Evolutionary conservation across 257 asterid species (phyloP), one percentile per base, ranked within the genome.

Genomic region (Oldenlandia corymbosa): DNA sequence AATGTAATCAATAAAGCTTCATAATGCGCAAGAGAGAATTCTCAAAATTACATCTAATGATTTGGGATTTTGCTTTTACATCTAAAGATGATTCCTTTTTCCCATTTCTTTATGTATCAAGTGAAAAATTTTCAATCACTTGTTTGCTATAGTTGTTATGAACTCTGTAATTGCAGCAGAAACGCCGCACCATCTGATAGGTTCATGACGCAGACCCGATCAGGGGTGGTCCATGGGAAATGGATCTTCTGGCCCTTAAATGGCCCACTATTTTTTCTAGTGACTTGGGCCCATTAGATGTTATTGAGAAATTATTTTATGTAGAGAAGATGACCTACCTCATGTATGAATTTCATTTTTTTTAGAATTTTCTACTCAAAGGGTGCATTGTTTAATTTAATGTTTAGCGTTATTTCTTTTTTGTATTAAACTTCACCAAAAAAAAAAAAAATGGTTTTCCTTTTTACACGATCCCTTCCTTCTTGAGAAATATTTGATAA

Each of bases 221-320:
- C 28, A 41, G 16, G n/a, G 50, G 50, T 46, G 71, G 71, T 57
- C 65, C 41, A 56, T 16, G 16, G 49, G n/a, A 18, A 61, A 52
- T 67, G 82, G 80, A 78, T 75, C 70, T 72, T 68, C 26, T 65
- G 83, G 90, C 80, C 87, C 84, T 77, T 73, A 20, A 67, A 31
- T 52, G 64, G 53, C 27, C 64, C 52, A 41, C 67, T 23, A 52
- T 68, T 11, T n/a, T n/a, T 30, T 62, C 63, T 62, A 74, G 73
- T 75, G 56, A 72, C 46, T 65, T 30, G 50, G 82, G 72, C 77
- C 85, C 84, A 59, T 67, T 6, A 7, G 26, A 39, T 60, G 56
- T 42, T 24, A 50, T 50, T 68, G 54, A 10, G 39, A 21, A 12
- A 37, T 60, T 60, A 39, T 59, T 58, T 23, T n/a, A 42, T 18